Evolutionary conservation across 1,284 basidiomycete species (phyloP).

Genomic region (Trametes hirsuta): DNA sequence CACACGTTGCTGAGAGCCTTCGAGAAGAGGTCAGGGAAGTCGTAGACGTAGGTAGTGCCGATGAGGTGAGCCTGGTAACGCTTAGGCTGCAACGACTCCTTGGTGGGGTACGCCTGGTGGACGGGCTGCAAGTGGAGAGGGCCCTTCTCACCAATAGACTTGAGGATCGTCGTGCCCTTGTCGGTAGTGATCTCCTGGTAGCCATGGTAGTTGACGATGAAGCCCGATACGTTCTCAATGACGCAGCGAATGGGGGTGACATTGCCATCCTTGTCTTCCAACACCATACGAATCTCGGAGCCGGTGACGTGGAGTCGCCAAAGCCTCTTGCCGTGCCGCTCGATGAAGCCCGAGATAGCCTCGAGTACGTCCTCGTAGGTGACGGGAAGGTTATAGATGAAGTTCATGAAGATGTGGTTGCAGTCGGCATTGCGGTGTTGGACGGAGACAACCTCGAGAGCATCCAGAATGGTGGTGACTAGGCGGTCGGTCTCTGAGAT

Average conservation of each 20-base stretch:
- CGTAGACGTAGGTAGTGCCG: slow-evolving; percentile 98
- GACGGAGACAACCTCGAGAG: slow-evolving; percentile 89
- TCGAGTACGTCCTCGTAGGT: slow-evolving; percentile 96
- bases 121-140: slow-evolving; percentile 93
- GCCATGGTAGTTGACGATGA: slow-evolving; percentile 98
- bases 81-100: slow-evolving; percentile 98
- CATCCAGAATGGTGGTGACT: slow-evolving; percentile 93
- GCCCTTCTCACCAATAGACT: slow-evolving; percentile 95
- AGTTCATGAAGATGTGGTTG: slow-evolving; percentile 98
- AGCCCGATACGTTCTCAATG: slow-evolving; percentile 98
- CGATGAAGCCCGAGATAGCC: slow-evolving; percentile 97
- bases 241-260: slow-evolving; percentile 95
- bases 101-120: slow-evolving; percentile 92
- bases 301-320: slow-evolving; percentile 98
- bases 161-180: slow-evolving; percentile 91
- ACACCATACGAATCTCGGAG: slow-evolving; percentile 94
- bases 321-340: slow-evolving; percentile 95
- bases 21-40: slow-evolving; percentile 98
- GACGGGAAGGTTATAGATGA: slow-evolving; percentile 95
- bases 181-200: slow-evolving; percentile 99
- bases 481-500: slow-evolving; percentile 98
- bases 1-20: slow-evolving; percentile 96
- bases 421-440: slow-evolving; percentile 90
- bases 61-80: slow-evolving; percentile 99
- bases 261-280: slow-evolving; percentile 93